Base-by-base conservation (phyloP, 768 basidiomycete species). In the Dendrothele bispora region DNA sequence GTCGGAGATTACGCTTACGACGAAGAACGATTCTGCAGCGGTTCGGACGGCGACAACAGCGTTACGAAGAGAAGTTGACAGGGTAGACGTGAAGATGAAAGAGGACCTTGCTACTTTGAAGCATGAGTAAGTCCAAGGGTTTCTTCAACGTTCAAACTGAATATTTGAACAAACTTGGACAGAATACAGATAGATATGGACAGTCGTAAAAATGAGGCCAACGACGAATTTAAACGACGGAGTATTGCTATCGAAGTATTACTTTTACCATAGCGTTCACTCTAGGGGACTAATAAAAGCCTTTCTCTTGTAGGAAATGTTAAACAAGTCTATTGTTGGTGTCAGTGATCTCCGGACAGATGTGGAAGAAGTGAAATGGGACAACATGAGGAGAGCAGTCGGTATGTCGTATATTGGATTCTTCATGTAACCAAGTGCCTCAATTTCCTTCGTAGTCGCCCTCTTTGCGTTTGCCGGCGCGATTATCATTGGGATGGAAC, bases 161-260 rank as follows among this genome's bases (percentile, higher is more conserved):
- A 43, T 39, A n/a, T 35, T 55, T 37, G 49, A 43, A 30, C 14
- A 24, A 12, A 42, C 36, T 40, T n/a, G 35, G 46, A 28, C 50
- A 97, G 94, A 60, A 91, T 95, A 42, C 94, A 98, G 66, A 93
- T 98, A 84, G 97, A 99, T 47, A 75, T 98, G 50, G 92, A 95
- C 59, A 93, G 84, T 52, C 78, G 95, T 48, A 98, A 94, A 73
- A 91, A 88, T 55, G 97, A 98, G 62, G 80, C 85, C 12, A 87
- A 84, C 60, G 75, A 84, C 1, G 94, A 98, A 43, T 60, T 90
- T 50, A 95, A 94, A 66, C 78, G 76, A 44, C 83, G 86, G 56
- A 93, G 93, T 56, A 88, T 98, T 50, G 70, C 73, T 28, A 91
- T 95, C 30, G 91, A 93, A 78, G 90, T 88, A 34, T 17, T 72